Percentiles rank a stretch among this genome's conserved stretches.
These are phyloP conservation scores for Sarocladiaceae sp. DNA, from an alignment of 2,329 filamentous ascomycete genomes.

Conservation along the genomic window DNA sequence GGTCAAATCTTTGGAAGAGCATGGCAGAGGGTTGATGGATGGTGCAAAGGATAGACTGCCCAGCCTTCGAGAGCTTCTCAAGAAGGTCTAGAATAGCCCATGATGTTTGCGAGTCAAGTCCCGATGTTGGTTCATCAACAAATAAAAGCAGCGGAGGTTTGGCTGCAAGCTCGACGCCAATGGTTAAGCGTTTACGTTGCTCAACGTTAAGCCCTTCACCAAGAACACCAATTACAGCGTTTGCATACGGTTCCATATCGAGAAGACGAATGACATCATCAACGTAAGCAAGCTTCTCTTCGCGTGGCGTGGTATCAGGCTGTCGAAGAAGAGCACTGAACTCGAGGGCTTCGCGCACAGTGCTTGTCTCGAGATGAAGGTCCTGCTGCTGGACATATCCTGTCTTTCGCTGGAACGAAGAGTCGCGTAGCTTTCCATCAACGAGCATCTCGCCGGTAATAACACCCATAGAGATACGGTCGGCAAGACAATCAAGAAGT, in stretches of 20 bases:
- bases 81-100: slow-evolving; percentile 66
- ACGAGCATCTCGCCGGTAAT: slow-evolving; percentile 15
- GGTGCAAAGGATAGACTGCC: slow-evolving; percentile 45
- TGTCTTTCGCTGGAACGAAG: slow-evolving; percentile 14
- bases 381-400: slow-evolving; percentile 15
- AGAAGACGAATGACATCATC: slow-evolving; percentile 47
- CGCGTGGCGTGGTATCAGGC: slow-evolving; percentile 31
- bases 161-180: slow-evolving; percentile 36
- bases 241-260: slow-evolving; percentile 48
- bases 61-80: slow-evolving; percentile 50
- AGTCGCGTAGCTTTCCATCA: slow-evolving; percentile 12
- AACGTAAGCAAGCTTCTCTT: slow-evolving; percentile 44
- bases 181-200: slow-evolving; percentile 42
- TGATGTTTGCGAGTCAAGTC: slow-evolving; percentile 53
- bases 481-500: slow-evolving; percentile 13
- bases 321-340: slow-evolving; percentile 37
- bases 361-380: slow-evolving; percentile 13
- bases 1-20: slow-evolving; percentile 47
- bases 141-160: slow-evolving; percentile 41
- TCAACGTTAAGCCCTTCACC: slow-evolving; percentile 38
- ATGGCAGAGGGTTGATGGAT: slow-evolving; percentile 44
- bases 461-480: slow-evolving; percentile 12
- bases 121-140: slow-evolving; percentile 45
- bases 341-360: slow-evolving; percentile 19
- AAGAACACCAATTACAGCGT: slow-evolving; percentile 39